Percentiles rank a stretch among this genome's conserved stretches.
These are phyloP conservation scores for Ceratobasidium sp. DNA, from an alignment of 1,284 basidiomycete genomes.

Conservation along the genomic window DNA sequence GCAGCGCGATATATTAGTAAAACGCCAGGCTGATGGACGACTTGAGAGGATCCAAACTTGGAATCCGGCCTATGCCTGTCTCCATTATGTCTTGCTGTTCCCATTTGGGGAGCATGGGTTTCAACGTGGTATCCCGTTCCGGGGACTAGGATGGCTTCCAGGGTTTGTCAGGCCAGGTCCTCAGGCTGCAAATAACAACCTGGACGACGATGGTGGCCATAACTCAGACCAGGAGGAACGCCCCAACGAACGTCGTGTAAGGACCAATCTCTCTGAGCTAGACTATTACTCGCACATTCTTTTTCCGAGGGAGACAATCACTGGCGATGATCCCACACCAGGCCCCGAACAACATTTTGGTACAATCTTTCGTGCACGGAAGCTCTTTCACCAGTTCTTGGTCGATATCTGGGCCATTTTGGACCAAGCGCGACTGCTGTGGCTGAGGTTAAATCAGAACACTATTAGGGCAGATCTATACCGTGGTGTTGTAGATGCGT, in stretches of 20 bases:
- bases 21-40: conserved; percentile 51
- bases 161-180: not conserved
- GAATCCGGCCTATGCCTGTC: conserved; percentile 57
- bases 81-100: conserved; percentile 62
- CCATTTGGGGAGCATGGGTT: conserved; percentile 61
- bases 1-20: conserved; percentile 56
- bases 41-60: conserved; percentile 57
- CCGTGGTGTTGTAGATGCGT: conserved; percentile 56
- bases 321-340: too few relatives aligned
- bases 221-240: not conserved
- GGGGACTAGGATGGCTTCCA: not conserved
- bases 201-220: conserved; percentile 17
- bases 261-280: conserved; percentile 13
- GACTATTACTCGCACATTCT: conserved; percentile 56
- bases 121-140: conserved; percentile 55
- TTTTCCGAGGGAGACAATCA: too few relatives aligned
- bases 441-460: conserved; percentile 57
- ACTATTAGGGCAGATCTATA: conserved; percentile 59
- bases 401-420: conserved; percentile 56
- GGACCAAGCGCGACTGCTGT: conserved; percentile 54
- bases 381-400: conserved; percentile 61
- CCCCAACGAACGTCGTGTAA: conserved; percentile 5
- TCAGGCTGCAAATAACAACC: not conserved
- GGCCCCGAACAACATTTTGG: too few relatives aligned
- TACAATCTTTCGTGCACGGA: conserved; percentile 59